A percentile compares a stretch with the other conserved stretches of the same genome.
These are phyloP conservation scores for Pleurotus djamor DNA, from an alignment of 768 basidiomycete species.

Conservation along the genomic window DNA sequence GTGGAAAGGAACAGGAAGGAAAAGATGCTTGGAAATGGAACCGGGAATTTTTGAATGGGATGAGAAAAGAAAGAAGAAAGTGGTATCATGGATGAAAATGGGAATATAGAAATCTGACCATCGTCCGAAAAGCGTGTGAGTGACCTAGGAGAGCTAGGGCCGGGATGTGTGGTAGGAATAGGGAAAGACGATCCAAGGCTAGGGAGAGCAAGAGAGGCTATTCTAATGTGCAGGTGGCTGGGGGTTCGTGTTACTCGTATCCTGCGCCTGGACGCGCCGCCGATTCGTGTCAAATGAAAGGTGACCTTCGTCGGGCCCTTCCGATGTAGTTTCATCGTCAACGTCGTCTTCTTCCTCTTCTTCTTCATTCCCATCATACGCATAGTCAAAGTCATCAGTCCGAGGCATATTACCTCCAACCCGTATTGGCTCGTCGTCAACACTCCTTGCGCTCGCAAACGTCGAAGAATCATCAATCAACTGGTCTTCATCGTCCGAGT, in stretches of 20 bases:
- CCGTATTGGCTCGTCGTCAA: slow-evolving; percentile 16
- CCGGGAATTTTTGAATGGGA: background rate
- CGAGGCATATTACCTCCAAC: slow-evolving; percentile 10
- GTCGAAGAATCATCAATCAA: slow-evolving; percentile 51
- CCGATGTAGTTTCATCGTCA: slow-evolving; percentile 24
- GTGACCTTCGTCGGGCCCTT: background rate
- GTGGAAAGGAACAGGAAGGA: background rate
- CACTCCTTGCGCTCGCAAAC: slow-evolving; percentile 48
- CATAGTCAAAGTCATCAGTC: slow-evolving; percentile 17
- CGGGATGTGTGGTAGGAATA: background rate
- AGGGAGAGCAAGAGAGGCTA: background rate
- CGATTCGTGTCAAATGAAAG: slow-evolving; percentile 5
- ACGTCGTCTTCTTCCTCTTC: slow-evolving; percentile 12
- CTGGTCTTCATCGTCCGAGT: slow-evolving; percentile 1
- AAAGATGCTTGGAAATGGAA: no score
- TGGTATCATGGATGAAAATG: slow-evolving; percentile 7
- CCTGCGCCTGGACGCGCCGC: background rate
- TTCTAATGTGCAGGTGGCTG: background rate
- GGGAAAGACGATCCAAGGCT: slow-evolving; percentile 3
- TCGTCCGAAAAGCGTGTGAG: slow-evolving; percentile 4
- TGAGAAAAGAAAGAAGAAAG: background rate
- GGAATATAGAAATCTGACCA: slow-evolving; percentile 6
- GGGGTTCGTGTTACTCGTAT: background rate
- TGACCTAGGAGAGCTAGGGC: background rate
- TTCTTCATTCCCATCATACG: slow-evolving; percentile 23